Base-by-base conservation (phyloP, 306 rosid genomes). In the Castanea sativa region DNA sequence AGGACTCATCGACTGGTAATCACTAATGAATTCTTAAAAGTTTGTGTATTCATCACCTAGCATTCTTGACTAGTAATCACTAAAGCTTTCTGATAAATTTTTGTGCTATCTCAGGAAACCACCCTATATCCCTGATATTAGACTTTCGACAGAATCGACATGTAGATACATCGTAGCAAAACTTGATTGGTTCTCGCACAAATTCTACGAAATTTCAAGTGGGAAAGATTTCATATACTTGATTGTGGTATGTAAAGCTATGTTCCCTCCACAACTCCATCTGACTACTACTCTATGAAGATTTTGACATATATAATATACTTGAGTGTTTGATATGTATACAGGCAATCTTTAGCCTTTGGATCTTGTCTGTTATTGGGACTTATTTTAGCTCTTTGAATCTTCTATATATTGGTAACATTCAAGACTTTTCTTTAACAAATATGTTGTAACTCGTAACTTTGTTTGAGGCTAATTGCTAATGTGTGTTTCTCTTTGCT, bases 281-380 rank as follows among this genome's bases (percentile, higher is more conserved):
- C 53, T 12, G 18, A 38, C 11, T 1, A 77, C 1, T 43, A 19
- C 51, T 78, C 52, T 69, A 12, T 55, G 64, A 16, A 63, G 71
- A 58, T 83, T 83, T 73, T 38, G 45, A 38, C 45, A 38, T 38
- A 49, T 33, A 18, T 78, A 35, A 81, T 79, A 75, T 51, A 12
- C 21, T 69, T 38, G 25, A 71, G 13, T 72, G 51, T 30, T 67
- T 77, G 32, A 81, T 69, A 49, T 38, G 0, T 38, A 38, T 84
- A 59, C 90, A 91, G 98, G 87, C 90, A 79, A 64, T 83, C 4
- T 15, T 41, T 6, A 43, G 89, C 60, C 89, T 91, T 35, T 87
- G 88, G 91, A 29, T 90, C 65, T 3, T 89, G 69, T 93, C 98
- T 19, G 49, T 82, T 15, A 55, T 89, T 69, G 98, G 92, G 55